Conservation (phyloP, 1,284 basidiomycete genomes). For the Ustilago shanxiensis region DNA sequence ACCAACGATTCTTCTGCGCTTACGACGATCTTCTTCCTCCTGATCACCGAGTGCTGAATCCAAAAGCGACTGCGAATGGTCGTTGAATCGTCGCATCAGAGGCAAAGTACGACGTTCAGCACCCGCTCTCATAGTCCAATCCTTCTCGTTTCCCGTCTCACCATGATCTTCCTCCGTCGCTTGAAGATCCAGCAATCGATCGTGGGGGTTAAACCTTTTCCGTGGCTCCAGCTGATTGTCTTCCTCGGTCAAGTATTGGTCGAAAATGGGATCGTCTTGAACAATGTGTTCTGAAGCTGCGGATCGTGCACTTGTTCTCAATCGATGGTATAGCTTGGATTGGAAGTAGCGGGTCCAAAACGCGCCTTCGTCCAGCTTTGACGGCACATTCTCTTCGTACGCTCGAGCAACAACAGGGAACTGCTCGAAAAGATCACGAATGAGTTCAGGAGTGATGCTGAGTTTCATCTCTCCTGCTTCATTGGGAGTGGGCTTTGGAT, state of each 20-base stretch:
- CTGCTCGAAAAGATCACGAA: conserved; percentile 96
- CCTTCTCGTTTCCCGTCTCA: conserved; percentile 87
- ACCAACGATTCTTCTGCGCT: conserved; percentile 55
- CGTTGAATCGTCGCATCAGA: conserved; percentile 95
- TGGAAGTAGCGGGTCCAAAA: conserved; percentile 99
- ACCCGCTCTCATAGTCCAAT: conserved; percentile 96
- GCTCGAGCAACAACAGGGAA: conserved; percentile 93
- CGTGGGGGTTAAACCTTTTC: conserved; percentile 78
- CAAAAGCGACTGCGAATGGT: conserved; percentile 90
- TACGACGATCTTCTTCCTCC: conserved; percentile 37
- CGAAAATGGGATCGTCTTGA: conserved; percentile 92
- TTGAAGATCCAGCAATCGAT: conserved; percentile 84
- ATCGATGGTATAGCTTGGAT: conserved; percentile 91
- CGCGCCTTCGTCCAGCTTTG: conserved; percentile 85
- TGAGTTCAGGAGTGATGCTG: conserved; percentile 89
- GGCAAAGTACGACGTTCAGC: conserved; percentile 87
- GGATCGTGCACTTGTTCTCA: conserved; percentile 90
- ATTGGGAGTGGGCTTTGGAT: conserved; percentile 63
- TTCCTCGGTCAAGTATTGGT: conserved; percentile 91
- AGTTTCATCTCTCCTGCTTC: conserved; percentile 78
- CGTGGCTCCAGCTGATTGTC: conserved; percentile 91
- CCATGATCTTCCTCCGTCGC: conserved; percentile 93
- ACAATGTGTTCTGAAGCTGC: conserved; percentile 85
- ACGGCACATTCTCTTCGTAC: conserved; percentile 91
- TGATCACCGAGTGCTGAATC: conserved; percentile 72